These are phyloP conservation scores for Delitschia confertaspora DNA, from an alignment of 495 filamentous ascomycete genomes.

Conservation along the genomic window DNA sequence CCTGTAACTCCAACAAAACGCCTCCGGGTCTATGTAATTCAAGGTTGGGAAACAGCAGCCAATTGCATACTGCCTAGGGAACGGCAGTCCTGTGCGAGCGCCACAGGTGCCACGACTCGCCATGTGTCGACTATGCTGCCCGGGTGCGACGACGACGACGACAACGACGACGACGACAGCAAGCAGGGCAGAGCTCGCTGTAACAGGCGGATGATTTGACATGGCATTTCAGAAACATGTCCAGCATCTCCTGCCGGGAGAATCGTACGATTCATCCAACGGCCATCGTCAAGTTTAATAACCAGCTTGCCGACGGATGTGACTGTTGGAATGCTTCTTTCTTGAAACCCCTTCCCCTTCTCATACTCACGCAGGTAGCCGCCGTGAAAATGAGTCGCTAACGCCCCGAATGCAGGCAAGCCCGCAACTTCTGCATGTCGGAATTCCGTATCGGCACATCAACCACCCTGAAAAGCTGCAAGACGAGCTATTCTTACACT, in stretches of 20 bases:
- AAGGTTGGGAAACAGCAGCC: too few relatives aligned
- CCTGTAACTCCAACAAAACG: too few relatives aligned
- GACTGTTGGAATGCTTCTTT: too few relatives aligned
- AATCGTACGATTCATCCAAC: slow-evolving; percentile 22
- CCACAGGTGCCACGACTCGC: slow-evolving; percentile 17
- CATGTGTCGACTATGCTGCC: slow-evolving; percentile 8
- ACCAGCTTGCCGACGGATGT: too few relatives aligned
- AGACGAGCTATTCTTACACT: too few relatives aligned
- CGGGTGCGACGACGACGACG: slow-evolving; percentile 8
- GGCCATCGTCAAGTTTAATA: too few relatives aligned
- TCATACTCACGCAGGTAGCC: slow-evolving; percentile 9
- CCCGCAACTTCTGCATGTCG: slow-evolving; percentile 6
- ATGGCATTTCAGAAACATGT: slow-evolving; percentile 17
- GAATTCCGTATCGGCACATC: neutral
- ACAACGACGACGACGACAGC: neutral
- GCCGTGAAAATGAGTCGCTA: too few relatives aligned
- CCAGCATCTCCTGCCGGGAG: neutral
- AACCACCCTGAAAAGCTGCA: too few relatives aligned
- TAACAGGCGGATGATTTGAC: slow-evolving; percentile 19
- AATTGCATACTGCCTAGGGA: too few relatives aligned
- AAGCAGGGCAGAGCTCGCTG: too few relatives aligned
- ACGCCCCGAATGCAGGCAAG: slow-evolving; percentile 4
- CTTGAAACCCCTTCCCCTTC: slow-evolving; percentile 13
- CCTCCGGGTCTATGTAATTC: too few relatives aligned
- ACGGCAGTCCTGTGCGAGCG: slow-evolving; percentile 5